Percentiles rank a stretch among this genome's conserved stretches.
These are phyloP conservation scores for Amaranthus hypochondriacus DNA, from an alignment of 148 eudicot species.

Conservation along the genomic window DNA sequence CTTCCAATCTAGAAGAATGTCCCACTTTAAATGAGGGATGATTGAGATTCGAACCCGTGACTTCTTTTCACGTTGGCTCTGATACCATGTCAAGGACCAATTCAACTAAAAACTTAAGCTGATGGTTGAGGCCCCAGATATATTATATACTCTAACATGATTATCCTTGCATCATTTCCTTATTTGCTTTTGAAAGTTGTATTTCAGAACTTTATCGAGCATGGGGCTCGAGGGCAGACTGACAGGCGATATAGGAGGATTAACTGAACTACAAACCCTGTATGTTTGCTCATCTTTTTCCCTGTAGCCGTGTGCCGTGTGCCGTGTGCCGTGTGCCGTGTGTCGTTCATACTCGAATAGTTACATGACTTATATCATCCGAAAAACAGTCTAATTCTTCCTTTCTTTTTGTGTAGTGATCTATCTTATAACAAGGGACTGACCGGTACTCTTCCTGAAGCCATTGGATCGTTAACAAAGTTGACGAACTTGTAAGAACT, in stretches of 20 bases:
- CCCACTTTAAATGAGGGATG: no score
- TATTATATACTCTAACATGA: background rate
- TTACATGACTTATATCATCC: background rate
- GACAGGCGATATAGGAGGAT: conserved; percentile 48
- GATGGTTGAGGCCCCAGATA: no score
- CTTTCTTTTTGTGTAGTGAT: conserved; percentile 42
- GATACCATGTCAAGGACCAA: no score
- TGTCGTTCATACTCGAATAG: background rate
- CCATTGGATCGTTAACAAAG: conserved; percentile 51
- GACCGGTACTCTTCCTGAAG: conserved; percentile 57
- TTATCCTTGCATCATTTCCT: background rate
- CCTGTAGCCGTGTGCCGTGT: background rate
- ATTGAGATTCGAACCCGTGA: no score
- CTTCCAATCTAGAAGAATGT: background rate
- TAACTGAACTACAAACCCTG: conserved; percentile 56
- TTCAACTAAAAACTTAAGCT: no score
- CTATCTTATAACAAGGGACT: conserved; percentile 74
- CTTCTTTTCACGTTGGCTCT: no score
- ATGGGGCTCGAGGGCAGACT: conserved; percentile 49
- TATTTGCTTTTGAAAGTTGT: conserved; percentile 8
- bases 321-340: no score
- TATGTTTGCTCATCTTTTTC: conserved; percentile 24
- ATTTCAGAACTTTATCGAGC: conserved; percentile 54
- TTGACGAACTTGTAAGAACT: conserved; percentile 56
- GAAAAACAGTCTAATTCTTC: background rate